These are phyloP conservation scores for Mycena sanguinolenta DNA, from an alignment of 768 basidiomycete species.

Conservation along the genomic window DNA sequence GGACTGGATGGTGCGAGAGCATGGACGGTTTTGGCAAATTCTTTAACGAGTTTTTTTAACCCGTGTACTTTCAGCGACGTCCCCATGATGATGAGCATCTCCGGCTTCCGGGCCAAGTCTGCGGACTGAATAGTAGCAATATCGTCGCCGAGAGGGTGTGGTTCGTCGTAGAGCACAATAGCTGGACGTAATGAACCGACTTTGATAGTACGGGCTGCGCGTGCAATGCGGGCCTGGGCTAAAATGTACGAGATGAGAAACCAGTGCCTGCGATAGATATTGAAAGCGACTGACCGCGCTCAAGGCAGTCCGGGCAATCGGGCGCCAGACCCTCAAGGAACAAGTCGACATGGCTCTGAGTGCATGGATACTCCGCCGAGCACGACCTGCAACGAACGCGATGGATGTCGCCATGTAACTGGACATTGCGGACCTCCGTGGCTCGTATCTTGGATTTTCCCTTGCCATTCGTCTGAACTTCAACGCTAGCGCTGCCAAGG, in stretches of 20 bases:
- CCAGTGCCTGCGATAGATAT: conserved; percentile 7
- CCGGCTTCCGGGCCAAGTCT: conserved; percentile 86
- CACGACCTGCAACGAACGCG: conserved; percentile 91
- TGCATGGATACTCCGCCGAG: conserved; percentile 82
- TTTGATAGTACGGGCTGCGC: conserved; percentile 82
- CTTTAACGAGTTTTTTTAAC: conserved; percentile 92
- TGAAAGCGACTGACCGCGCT: conserved; percentile 74
- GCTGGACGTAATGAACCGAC: conserved; percentile 92
- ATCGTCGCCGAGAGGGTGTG: conserved; percentile 92
- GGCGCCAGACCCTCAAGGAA: conserved; percentile 84
- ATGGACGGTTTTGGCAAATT: conserved; percentile 90
- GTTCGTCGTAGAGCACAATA: conserved; percentile 95
- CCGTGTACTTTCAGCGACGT: conserved; percentile 98
- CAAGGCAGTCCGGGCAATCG: conserved; percentile 87
- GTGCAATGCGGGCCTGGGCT: conserved; percentile 85
- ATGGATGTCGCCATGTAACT: conserved; percentile 95
- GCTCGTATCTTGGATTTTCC: conserved; percentile 77
- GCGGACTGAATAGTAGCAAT: conserved; percentile 85
- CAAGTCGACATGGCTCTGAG: conserved; percentile 67
- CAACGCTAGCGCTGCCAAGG: conserved; percentile 71
- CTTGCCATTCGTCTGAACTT: conserved; percentile 65
- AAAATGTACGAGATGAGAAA: conserved; percentile 29
- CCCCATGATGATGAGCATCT: conserved; percentile 96
- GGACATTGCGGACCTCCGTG: conserved; percentile 88
- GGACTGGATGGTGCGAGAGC: conserved; percentile 53